Conservation (phyloP, 2,329 filamentous ascomycete genomes). For the Amphichorda felina region DNA sequence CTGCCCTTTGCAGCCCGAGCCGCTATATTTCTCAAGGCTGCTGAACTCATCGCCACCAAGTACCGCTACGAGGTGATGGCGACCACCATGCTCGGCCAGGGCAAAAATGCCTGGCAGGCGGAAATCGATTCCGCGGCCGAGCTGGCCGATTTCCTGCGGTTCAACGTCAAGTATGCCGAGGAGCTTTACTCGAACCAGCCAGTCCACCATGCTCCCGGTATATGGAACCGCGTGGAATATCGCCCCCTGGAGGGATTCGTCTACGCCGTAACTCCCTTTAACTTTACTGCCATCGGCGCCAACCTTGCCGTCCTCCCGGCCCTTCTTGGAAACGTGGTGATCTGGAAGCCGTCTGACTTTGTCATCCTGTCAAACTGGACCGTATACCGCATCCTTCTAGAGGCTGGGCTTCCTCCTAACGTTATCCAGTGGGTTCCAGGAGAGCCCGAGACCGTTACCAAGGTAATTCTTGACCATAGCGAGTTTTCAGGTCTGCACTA, state of each 20-base stretch:
- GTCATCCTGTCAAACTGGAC: slow-evolving; percentile 88
- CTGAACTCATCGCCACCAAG: slow-evolving; percentile 80
- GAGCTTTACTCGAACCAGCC: slow-evolving; percentile 85
- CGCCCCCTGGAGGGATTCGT: slow-evolving; percentile 89
- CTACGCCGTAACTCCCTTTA: slow-evolving; percentile 89
- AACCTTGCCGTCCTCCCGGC: slow-evolving; percentile 78
- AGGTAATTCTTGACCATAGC: slow-evolving; percentile 60
- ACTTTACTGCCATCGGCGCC: slow-evolving; percentile 90
- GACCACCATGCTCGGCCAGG: slow-evolving; percentile 88
- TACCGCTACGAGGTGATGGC: slow-evolving; percentile 97
- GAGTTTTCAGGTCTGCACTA: slow-evolving; percentile 90
- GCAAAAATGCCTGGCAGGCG: slow-evolving; percentile 97
- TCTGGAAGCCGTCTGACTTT: slow-evolving; percentile 89
- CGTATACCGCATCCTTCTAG: slow-evolving; percentile 78
- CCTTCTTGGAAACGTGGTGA: slow-evolving; percentile 83
- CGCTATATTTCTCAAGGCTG: slow-evolving; percentile 90
- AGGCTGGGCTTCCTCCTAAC: slow-evolving; percentile 78
- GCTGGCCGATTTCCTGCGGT: slow-evolving; percentile 82
- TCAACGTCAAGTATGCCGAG: slow-evolving; percentile 89
- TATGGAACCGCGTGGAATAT: slow-evolving; percentile 90
- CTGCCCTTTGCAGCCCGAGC: slow-evolving; percentile 85
- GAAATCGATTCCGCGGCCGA: slow-evolving; percentile 97
- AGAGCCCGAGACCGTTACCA: slow-evolving; percentile 73
- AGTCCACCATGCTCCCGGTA: slow-evolving; percentile 65
- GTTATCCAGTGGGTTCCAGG: slow-evolving; percentile 93